Evolutionary conservation across 1,139 yeast species (phyloP).

Genomic region (Saccharomyces hybrid): DNA sequence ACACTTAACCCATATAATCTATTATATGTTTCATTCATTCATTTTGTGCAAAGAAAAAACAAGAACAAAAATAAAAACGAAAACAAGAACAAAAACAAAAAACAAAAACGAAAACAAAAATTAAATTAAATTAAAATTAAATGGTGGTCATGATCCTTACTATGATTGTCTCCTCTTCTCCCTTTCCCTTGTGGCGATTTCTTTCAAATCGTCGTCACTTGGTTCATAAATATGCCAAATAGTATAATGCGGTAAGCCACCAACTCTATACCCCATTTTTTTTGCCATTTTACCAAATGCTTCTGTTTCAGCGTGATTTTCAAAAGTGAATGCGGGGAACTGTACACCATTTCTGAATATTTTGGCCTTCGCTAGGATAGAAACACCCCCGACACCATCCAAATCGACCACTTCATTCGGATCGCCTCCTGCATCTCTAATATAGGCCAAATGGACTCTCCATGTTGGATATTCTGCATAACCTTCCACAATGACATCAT

Average conservation of each 20-base stretch:
- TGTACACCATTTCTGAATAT: slow-evolving; percentile 77
- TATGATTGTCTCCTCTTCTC: slow-evolving; percentile 41
- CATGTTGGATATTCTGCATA: slow-evolving; percentile 88
- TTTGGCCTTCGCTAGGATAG: slow-evolving; percentile 69
- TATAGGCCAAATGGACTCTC: slow-evolving; percentile 84
- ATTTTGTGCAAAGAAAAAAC: neutral
- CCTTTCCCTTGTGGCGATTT: slow-evolving; percentile 65
- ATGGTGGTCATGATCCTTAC: too few species aligned
- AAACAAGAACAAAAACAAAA: neutral
- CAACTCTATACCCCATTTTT: slow-evolving; percentile 72
- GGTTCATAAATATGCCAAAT: slow-evolving; percentile 94
- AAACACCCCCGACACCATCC: slow-evolving; percentile 90
- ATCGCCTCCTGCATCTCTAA: slow-evolving; percentile 80
- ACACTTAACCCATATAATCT: neutral
- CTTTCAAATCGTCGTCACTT: slow-evolving; percentile 79
- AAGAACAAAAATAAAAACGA: neutral
- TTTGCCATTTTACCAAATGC: slow-evolving; percentile 83
- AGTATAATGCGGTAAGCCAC: slow-evolving; percentile 82
- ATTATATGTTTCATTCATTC: neutral
- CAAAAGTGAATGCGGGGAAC: slow-evolving; percentile 85
- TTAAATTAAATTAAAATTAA: neutral
- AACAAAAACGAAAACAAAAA: neutral
- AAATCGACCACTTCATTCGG: slow-evolving; percentile 80
- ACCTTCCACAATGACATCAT: slow-evolving; percentile 89
- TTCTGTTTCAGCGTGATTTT: slow-evolving; percentile 89